These are phyloP conservation scores for Sugiyamaella neomexicana DNA, from an alignment of 1,139 yeast genomes.

Conservation along the genomic window DNA sequence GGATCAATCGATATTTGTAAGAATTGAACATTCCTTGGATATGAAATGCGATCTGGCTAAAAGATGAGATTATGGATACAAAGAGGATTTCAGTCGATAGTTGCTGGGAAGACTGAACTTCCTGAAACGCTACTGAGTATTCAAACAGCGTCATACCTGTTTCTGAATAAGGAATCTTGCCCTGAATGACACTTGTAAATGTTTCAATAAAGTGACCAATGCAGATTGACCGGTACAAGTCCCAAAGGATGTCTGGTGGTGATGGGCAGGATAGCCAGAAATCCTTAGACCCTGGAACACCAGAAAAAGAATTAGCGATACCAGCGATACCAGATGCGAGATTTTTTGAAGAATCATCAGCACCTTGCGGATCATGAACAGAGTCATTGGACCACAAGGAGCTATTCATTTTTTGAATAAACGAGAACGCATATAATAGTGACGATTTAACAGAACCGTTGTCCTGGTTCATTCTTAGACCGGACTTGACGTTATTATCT, in stretches of 20 bases:
- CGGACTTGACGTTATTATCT: no score
- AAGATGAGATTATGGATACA: constrained; percentile 52
- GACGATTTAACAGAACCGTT: background rate
- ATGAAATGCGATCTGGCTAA: constrained; percentile 59
- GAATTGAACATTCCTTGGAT: constrained; percentile 55
- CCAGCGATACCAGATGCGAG: background rate
- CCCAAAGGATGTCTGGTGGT: constrained; percentile 57
- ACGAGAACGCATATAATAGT: background rate
- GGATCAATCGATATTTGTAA: constrained; percentile 57
- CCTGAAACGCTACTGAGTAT: constrained; percentile 72
- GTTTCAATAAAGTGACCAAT: constrained; percentile 69
- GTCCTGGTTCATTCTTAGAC: background rate
- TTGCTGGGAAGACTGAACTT: constrained; percentile 52
- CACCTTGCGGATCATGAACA: background rate
- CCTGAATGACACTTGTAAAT: constrained; percentile 60
- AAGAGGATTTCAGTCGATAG: constrained; percentile 58
- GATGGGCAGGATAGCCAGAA: constrained; percentile 1
- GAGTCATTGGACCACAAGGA: constrained; percentile 2
- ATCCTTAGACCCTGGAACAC: background rate
- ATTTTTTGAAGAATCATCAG: background rate
- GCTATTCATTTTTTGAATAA: background rate
- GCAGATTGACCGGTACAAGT: constrained; percentile 61
- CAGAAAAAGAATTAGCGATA: no score
- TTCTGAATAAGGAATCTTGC: constrained; percentile 60
- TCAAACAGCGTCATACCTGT: constrained; percentile 73